phyloP scores from a whole-genome alignment of 495 filamentous ascomycete species.

The Chaetomium tenue region DNA sequence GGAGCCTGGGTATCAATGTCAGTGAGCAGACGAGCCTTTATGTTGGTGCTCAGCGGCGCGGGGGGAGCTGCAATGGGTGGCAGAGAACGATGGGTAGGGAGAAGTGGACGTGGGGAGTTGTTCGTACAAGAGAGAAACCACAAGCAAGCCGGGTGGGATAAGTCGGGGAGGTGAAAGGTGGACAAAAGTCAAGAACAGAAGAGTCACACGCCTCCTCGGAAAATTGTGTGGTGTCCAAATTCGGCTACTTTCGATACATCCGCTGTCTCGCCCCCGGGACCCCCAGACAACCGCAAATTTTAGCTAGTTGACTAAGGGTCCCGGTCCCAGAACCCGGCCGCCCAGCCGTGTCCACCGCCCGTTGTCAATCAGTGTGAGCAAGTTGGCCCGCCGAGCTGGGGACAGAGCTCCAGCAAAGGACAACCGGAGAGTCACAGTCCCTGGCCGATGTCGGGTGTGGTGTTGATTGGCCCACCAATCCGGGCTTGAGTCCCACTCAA shows the following conservation, averaged over 20 bases:
- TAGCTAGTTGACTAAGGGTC: conserved; percentile 25
- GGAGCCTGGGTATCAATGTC: conserved; percentile 28
- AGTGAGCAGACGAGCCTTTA: conserved; percentile 29
- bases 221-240: conserved; percentile 38
- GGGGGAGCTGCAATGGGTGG: conserved; percentile 2
- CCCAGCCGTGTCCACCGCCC: conserved; percentile 14
- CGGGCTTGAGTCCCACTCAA: conserved; percentile 4
- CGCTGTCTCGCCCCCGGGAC: conserved; percentile 20
- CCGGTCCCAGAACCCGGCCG: conserved; percentile 10
- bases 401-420: conserved; percentile 20
- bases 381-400: conserved; percentile 26
- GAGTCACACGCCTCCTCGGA: conserved; percentile 35
- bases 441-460: conserved; percentile 17
- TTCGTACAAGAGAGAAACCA: conserved; percentile 20
- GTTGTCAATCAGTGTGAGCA: conserved; percentile 20
- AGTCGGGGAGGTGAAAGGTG: conserved; percentile 19
- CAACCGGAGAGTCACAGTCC: conserved; percentile 20
- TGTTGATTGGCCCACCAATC: conserved; percentile 13
- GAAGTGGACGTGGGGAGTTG: conserved; percentile 17
- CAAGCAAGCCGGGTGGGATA: conserved; percentile 32
- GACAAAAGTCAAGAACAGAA: conserved; percentile 28
- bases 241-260: conserved; percentile 33
- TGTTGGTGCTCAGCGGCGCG: conserved; percentile 23
- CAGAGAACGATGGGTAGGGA: not conserved
- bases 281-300: conserved; percentile 23